A percentile compares a stretch with the other conserved stretches of the same genome.
Conservation (phyloP, 129 eudicot genomes). For the Oenanthe sinensis region DNA sequence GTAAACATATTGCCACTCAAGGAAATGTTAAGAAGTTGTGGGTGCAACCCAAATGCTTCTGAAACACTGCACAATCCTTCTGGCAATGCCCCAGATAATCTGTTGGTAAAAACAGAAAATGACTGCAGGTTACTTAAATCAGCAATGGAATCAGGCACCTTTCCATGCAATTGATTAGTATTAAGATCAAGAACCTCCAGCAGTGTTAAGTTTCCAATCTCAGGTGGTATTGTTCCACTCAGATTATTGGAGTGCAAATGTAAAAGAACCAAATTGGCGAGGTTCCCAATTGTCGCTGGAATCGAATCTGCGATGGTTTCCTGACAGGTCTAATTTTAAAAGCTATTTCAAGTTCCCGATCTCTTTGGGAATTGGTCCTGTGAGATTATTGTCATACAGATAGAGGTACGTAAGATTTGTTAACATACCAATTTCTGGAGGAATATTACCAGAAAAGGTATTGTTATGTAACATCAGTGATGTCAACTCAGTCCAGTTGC, state of each 20-base stretch:
- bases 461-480: slow-evolving; percentile 63
- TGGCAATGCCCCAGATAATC: slow-evolving; percentile 52
- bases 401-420: slow-evolving; percentile 36
- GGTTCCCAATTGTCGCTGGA: slow-evolving; percentile 50
- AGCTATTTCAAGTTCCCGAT: slow-evolving; percentile 43
- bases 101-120: slow-evolving; percentile 47
- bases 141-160: slow-evolving; percentile 52
- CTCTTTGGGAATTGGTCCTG: slow-evolving; percentile 54
- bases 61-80: slow-evolving; percentile 30
- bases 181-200: slow-evolving; percentile 40
- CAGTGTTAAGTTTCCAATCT: slow-evolving; percentile 48
- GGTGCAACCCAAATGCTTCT: slow-evolving; percentile 24
- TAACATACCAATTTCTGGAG: slow-evolving; percentile 49
- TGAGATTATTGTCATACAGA: slow-evolving; percentile 40
- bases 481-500: slow-evolving; percentile 44
- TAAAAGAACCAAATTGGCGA: slow-evolving; percentile 27
- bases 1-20: slow-evolving; percentile 11
- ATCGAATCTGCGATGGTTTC: slow-evolving; percentile 44
- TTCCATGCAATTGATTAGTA: slow-evolving; percentile 44
- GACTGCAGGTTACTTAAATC: slow-evolving; percentile 23
- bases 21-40: slow-evolving; percentile 8
- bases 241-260: slow-evolving; percentile 50
- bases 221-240: slow-evolving; percentile 50
- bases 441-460: slow-evolving; percentile 39
- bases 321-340: slow-evolving; percentile 35